Evolutionary conservation across 345 rosid genomes (phyloP).

Genomic region (Jatropha curcas): DNA sequence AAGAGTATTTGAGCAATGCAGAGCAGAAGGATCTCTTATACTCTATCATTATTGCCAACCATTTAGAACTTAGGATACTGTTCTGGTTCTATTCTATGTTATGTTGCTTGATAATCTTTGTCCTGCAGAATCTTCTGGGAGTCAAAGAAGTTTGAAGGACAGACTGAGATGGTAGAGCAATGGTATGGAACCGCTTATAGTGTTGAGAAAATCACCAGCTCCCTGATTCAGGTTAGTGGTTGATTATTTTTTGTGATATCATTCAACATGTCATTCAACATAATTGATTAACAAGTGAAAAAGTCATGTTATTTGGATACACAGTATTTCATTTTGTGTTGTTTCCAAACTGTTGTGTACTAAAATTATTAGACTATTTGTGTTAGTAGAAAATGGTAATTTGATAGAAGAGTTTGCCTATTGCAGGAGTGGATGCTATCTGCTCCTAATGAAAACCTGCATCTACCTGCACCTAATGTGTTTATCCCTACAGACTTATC

Average conservation of each 20-base stretch:
- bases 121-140: slow-evolving; percentile 82
- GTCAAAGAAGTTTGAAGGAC: slow-evolving; percentile 87
- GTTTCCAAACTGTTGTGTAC: background rate
- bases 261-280: slow-evolving; percentile 10
- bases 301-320: background rate
- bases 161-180: slow-evolving; percentile 72
- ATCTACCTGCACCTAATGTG: slow-evolving; percentile 66
- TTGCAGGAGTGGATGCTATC: slow-evolving; percentile 78
- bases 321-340: background rate
- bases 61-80: background rate
- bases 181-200: slow-evolving; percentile 91
- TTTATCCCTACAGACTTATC: slow-evolving; percentile 89
- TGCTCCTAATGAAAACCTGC: slow-evolving; percentile 64
- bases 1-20: too few species aligned
- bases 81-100: background rate
- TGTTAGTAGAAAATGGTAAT: slow-evolving; percentile 2
- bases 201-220: slow-evolving; percentile 53
- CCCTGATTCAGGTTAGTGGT: slow-evolving; percentile 60
- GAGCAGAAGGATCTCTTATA: too few species aligned
- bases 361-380: background rate
- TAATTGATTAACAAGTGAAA: slow-evolving; percentile 7
- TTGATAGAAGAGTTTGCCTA: background rate
- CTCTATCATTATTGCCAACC: background rate
- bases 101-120: slow-evolving; percentile 19
- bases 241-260: slow-evolving; percentile 16